Evolutionary conservation across 192 early-diverging fungal species (phyloP).

Genomic region (Dimargaris xerosporica): DNA sequence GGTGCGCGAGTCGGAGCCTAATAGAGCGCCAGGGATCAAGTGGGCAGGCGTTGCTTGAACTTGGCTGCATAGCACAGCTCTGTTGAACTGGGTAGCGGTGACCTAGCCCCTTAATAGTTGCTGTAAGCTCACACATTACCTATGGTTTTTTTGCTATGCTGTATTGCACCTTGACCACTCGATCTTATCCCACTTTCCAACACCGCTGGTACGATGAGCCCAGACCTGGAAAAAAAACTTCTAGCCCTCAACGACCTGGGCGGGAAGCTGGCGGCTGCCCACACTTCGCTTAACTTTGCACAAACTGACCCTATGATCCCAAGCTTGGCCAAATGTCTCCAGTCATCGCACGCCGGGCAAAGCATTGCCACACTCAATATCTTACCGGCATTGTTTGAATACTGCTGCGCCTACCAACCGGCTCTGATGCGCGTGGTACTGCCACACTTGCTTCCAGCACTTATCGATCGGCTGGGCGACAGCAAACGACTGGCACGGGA

Average conservation of each 20-base stretch:
- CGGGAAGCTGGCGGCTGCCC: background rate
- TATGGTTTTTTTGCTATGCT: too few relatives aligned
- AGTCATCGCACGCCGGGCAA: background rate
- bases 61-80: background rate
- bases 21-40: too few relatives aligned
- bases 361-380: constrained; percentile 3
- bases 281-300: background rate
- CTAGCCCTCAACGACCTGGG: background rate
- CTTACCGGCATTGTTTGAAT: background rate
- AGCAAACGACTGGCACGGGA: constrained; percentile 1
- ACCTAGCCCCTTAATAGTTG: background rate
- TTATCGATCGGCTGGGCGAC: constrained; percentile 5
- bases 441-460: background rate
- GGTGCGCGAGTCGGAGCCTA: too few relatives aligned
- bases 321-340: background rate
- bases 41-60: background rate
- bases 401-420: constrained; percentile 1
- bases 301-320: background rate
- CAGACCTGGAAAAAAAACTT: background rate
- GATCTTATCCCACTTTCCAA: background rate
- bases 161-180: background rate
- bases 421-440: constrained; percentile 1
- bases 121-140: background rate
- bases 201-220: too few relatives aligned
- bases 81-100: background rate